Percentiles rank a stretch among this genome's conserved stretches.
Conservation (phyloP, 1,139 yeast genomes). For the Blastobotrys indianensis region DNA sequence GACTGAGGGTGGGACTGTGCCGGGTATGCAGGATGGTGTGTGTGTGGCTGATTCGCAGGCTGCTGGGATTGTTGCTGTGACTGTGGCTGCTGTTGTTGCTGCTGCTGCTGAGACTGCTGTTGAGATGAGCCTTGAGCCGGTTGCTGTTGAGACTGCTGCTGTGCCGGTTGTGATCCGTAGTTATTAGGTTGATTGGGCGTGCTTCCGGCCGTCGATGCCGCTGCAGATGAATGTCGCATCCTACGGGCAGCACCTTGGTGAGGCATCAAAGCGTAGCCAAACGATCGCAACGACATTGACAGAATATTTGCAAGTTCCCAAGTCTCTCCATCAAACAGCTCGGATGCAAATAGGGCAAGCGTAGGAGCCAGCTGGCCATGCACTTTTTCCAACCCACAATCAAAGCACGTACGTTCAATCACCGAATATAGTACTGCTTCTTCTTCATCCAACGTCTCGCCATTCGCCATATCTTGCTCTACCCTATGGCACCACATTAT, state of each 20-base stretch:
- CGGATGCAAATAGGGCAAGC: constrained; percentile 28
- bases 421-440: constrained; percentile 20
- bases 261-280: constrained; percentile 24
- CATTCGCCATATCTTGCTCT: constrained; percentile 20
- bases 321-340: constrained; percentile 26
- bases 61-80: neutral
- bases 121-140: too few relatives aligned
- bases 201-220: neutral
- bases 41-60: neutral
- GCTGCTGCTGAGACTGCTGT: neutral
- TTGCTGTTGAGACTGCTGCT: neutral
- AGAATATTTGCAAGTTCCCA: constrained; percentile 30
- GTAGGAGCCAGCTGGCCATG: constrained; percentile 28
- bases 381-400: constrained; percentile 23
- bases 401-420: constrained; percentile 22
- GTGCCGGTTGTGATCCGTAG: neutral
- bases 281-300: constrained; percentile 24
- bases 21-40: neutral
- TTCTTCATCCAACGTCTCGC: constrained; percentile 19
- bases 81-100: neutral
- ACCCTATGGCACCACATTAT: constrained; percentile 33
- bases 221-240: constrained; percentile 1
- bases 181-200: neutral
- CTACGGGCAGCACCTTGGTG: neutral
- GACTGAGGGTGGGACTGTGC: constrained; percentile 8